phyloP scores from a whole-genome alignment of 2,329 filamentous ascomycete species.

The Penicillium sp. region DNA sequence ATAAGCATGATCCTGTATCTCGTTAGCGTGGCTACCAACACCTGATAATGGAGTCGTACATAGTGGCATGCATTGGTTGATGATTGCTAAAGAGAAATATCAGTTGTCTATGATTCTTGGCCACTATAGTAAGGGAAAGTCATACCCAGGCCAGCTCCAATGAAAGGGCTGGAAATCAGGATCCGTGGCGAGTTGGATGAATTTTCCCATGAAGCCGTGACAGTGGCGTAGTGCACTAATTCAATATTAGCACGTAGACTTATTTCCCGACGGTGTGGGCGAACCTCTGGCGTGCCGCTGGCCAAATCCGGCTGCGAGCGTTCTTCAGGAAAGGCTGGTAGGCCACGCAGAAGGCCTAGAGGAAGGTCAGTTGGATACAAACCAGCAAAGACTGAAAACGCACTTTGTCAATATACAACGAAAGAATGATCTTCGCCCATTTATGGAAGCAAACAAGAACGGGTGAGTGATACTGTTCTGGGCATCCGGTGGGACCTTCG shows the following conservation, averaged over 20 bases:
- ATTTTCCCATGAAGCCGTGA: conserved; percentile 50
- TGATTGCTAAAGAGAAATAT: conserved; percentile 31
- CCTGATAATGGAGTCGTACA: conserved; percentile 22
- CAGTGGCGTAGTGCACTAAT: conserved; percentile 45
- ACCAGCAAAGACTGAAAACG: neutral
- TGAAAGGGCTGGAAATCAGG: conserved; percentile 48
- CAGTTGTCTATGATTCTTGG: conserved; percentile 1
- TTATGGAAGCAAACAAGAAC: conserved; percentile 46
- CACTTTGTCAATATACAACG: conserved; percentile 46
- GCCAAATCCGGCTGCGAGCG: conserved; percentile 47
- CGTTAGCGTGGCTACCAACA: conserved; percentile 2
- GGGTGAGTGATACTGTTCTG: conserved; percentile 43
- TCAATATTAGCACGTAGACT: conserved; percentile 3
- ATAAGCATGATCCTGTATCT: conserved; percentile 45
- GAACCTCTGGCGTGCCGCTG: conserved; percentile 44
- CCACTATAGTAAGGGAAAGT: neutral
- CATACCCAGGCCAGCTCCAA: conserved; percentile 48
- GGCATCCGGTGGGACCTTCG: conserved; percentile 34
- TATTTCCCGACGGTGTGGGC: neutral
- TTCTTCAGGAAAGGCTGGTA: conserved; percentile 51
- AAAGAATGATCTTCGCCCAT: conserved; percentile 45
- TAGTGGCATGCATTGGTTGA: conserved; percentile 45
- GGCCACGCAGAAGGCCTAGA: conserved; percentile 45
- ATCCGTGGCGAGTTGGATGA: conserved; percentile 46
- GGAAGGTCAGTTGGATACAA: conserved; percentile 1